Evolutionary conservation across 2,329 filamentous ascomycete species (phyloP), one percentile per base, ranked within the genome.

Genomic region (Zopfia rhizophila): DNA sequence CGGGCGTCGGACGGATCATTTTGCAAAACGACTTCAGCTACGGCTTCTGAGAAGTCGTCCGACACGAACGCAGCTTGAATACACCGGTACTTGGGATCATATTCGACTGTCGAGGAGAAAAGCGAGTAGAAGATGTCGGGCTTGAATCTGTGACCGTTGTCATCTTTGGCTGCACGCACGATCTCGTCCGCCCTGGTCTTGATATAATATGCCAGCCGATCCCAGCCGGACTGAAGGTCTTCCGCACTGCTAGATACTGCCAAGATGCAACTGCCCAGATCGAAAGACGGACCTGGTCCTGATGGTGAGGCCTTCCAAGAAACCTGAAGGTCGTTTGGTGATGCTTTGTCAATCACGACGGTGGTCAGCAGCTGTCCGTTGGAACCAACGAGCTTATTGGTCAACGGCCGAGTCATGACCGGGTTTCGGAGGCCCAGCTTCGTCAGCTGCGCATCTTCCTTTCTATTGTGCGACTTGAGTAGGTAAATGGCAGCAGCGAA

Each of bases 111-210:
- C 11, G 43, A 56, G 38, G 44, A 44, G 46, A 59, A 64, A 18
- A 64, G 42, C 19, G 46, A 55, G 43, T 61, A 66, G 33, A 66
- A 40, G 28, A 60, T 46, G 28, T 45, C 25, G n/a, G 39, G 30
- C 17, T 27, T 29, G 3, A 43, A 25, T 17, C 39, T 24, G 17
- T 43, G 39, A 16, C 39, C 39, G 3, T 12, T 8, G 12, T 31
- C 39, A n/a, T 43, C 27, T 17, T 41, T 41, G 25, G 27, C 6
- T 24, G n/a, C 12, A 24, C 18, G 13, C 11, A 41, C 32, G 6
- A 7, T 21, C 27, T 32, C 38, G 13, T 41, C 22, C 27, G 32
- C 24, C 17, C 24, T 41, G 13, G 25, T 11, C 38, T 41, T 41
- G 25, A 41, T 22, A 29, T 31, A 41, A 21, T 23, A 41, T 7